These are phyloP conservation scores for Talaromyces sp. DNA, from an alignment of 2,329 filamentous ascomycete genomes.

Conservation along the genomic window DNA sequence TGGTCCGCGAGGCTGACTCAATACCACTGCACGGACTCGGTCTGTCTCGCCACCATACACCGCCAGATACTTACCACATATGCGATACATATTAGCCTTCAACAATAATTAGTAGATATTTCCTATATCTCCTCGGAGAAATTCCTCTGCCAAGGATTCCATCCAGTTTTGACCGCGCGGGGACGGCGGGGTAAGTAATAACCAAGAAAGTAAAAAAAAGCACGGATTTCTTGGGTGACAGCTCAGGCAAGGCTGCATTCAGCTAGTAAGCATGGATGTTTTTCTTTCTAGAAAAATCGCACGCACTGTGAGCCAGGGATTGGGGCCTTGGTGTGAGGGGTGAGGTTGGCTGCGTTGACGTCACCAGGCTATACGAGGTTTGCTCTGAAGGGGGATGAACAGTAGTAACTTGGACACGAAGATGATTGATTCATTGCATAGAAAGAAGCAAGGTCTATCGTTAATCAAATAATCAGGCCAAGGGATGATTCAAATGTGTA, in stretches of 20 bases:
- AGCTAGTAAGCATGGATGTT: background rate
- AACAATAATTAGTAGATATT: no score
- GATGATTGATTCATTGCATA: background rate
- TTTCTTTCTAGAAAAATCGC: background rate
- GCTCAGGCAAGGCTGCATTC: background rate
- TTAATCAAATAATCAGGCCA: background rate
- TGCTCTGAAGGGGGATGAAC: background rate
- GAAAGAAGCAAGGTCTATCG: background rate
- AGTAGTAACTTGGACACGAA: background rate
- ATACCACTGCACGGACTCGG: background rate
- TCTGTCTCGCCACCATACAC: background rate
- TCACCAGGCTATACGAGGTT: background rate
- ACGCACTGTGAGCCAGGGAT: background rate
- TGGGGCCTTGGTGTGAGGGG: no score
- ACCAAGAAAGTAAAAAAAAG: background rate
- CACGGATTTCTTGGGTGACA: background rate
- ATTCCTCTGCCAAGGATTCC: background rate
- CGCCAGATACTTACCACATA: no score
- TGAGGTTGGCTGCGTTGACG: background rate
- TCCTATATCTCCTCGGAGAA: background rate
- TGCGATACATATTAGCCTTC: no score
- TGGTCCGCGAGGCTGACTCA: background rate
- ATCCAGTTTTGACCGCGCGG: background rate
- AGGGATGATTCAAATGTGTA: background rate
- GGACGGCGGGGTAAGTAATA: background rate